Evolutionary conservation across 1,284 basidiomycete species (phyloP), one percentile per base, ranked within the genome.

Genomic region (Cutaneotrichosporon curvatum): DNA sequence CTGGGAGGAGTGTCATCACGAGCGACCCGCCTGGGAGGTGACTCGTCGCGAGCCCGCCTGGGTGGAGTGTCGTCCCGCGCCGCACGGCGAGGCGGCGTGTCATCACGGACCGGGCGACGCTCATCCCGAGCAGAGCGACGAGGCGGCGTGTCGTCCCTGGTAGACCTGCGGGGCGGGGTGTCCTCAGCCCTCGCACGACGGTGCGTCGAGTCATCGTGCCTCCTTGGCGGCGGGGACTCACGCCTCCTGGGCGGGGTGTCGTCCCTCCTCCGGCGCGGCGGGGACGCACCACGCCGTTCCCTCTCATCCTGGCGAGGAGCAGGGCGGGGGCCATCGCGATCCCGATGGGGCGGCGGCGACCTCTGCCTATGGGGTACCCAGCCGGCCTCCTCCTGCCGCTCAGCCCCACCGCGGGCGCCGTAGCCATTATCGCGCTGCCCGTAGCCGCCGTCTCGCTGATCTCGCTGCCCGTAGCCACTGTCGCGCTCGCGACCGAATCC

Each of bases 361-460:
- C 43, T 30, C 18, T 35, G 23, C 7, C 35, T 23, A n/a, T 28
- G 9, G 20, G 21, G 16, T 37, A 50, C 6, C 36, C 44, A 14
- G 18, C 16, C 10, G 43, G 15, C 41, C 18, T 15, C 38, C 45
- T 4, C 37, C 25, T 28, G 25, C 12, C 25, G 8, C 25, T 12
- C 25, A 7, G 8, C 25, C 8, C 8, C 20, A 15, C 28, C 39
- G 16, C 30, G 36, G 15, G 30, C 39, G 4, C 44, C 25, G 32
- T 43, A 37, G 0, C 37, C 44, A 14, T 37, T 19, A 19, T 37
- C 37, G 19, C 48, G 39, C 18, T 15, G 36, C 1, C 47, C 52
- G 14, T 41, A 54, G 0, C 52, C 52, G 23, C 40, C 36, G 36
- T 54, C 48, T 8, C 46, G 15, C 35, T 52, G 25, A 28, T 22